Base-by-base conservation (phyloP, 371 early-diverging fungal genomes). In the Capniomyces stellatus region DNA sequence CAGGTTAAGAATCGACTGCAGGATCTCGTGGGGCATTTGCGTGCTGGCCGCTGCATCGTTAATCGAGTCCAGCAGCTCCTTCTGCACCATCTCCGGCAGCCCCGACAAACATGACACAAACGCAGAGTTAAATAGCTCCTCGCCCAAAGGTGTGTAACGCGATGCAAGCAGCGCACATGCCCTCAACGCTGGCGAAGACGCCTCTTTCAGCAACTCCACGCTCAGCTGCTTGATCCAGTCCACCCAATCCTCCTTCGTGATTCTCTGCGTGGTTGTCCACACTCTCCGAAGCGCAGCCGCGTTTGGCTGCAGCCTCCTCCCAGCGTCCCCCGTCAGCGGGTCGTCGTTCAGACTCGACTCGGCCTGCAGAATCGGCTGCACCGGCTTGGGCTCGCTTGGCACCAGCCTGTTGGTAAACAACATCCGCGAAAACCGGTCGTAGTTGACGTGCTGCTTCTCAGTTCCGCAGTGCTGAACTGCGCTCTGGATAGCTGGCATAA, bases 61-160 rank as follows among this genome's bases (percentile, higher is more conserved):
- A 19, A 96, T 67, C 0, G 87, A 80, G 12, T 67, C 66, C 1
- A 93, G 89, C 13, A 98, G 71, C 57, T 92, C 95, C 54, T 92
- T 92, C 71, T 92, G 86, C 67, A 85, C 85, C 57, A 83, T 83
- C 56, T 93, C 91, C 52, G 83, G 77, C 3, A 94, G 72, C 58
- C 90, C 92, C 25, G 81, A 75, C 93, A 94, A 98, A 66, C 96
- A 95, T 6, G 95, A 92, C 1, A 93, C 89, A 70, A 98, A 98
- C 6, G 86, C 92, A 0, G 92, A 92, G 66, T 95, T 96, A 71
- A 98, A 98, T 2, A 98, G 76, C 56, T 93, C 92, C 25, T 85
- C 71, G 19, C 92, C 83, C 13, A 98, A 72, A 8, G 85, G 86
- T 29, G 81, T 76, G 62, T 92, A 87, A 4, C 76, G 76, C 42